Conservation (phyloP, 2,329 filamentous ascomycete species). For the Phaeoacremonium minimum region DNA sequence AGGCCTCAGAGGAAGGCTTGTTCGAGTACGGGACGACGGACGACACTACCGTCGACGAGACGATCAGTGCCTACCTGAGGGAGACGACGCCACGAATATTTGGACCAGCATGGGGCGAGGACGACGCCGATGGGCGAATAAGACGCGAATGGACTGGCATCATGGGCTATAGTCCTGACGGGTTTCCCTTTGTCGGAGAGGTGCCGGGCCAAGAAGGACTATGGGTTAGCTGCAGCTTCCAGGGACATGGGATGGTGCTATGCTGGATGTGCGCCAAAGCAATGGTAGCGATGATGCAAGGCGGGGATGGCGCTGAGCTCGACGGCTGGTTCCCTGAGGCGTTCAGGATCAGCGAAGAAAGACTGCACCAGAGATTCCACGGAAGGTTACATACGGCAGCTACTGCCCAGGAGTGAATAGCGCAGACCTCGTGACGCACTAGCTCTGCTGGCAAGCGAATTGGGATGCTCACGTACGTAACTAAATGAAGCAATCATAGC, state of each 20-base stretch:
- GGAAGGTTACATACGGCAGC: constrained; percentile 19
- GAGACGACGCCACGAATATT: constrained; percentile 44
- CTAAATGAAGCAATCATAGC: too few species aligned
- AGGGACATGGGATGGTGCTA: constrained; percentile 64
- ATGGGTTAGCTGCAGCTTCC: constrained; percentile 56
- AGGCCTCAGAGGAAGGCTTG: constrained; percentile 33
- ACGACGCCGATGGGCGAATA: constrained; percentile 32
- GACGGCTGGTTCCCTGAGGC: constrained; percentile 47
- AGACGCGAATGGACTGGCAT: constrained; percentile 49
- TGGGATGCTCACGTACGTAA: too few species aligned
- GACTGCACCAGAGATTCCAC: constrained; percentile 31
- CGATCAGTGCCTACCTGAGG: constrained; percentile 42
- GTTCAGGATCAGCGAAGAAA: constrained; percentile 41
- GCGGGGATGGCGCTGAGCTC: constrained; percentile 22
- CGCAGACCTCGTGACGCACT: too few species aligned
- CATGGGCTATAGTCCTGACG: constrained; percentile 52
- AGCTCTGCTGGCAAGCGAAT: too few species aligned
- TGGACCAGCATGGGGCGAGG: constrained; percentile 44
- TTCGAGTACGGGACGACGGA: constrained; percentile 51
- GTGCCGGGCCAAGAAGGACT: constrained; percentile 39
- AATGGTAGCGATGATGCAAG: constrained; percentile 48
- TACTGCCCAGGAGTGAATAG: not conserved
- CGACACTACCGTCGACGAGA: constrained; percentile 46
- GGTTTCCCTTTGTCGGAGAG: constrained; percentile 46
- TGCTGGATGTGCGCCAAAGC: constrained; percentile 57